Evolutionary conservation across 148 eudicot genomes (phyloP).

Genomic region (Vaccinium myrtillus): DNA sequence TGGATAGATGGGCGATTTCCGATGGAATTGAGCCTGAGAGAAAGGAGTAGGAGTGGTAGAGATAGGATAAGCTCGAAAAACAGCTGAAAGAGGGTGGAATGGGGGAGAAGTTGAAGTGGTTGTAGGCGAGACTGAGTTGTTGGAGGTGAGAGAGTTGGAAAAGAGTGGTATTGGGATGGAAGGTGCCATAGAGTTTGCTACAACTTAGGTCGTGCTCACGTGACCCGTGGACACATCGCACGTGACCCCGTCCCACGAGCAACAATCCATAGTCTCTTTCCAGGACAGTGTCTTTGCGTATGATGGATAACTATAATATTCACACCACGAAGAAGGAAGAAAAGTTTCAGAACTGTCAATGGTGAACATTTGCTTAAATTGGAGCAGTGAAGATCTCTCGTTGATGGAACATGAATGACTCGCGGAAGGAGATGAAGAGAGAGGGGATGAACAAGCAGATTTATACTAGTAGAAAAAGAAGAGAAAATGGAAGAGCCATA

Average conservation of each 20-base stretch:
- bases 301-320: too few relatives aligned
- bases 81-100: neutral
- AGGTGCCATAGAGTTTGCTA: neutral
- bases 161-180: neutral
- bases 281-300: too few relatives aligned
- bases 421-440: too few relatives aligned
- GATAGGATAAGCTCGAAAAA: neutral
- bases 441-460: neutral
- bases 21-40: conserved; percentile 1
- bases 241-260: too few relatives aligned
- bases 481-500: neutral
- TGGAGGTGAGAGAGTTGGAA: neutral
- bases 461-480: neutral
- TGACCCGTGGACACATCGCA: too few relatives aligned
- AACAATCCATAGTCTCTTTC: too few relatives aligned
- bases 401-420: neutral
- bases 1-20: neutral
- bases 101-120: neutral
- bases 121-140: neutral
- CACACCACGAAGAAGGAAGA: too few relatives aligned
- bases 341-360: too few relatives aligned
- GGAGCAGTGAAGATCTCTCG: neutral
- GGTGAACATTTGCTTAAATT: neutral
- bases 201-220: neutral
- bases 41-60: neutral